These are phyloP conservation scores for Neurospora intermedia DNA, from an alignment of 495 filamentous ascomycete species.

Conservation along the genomic window DNA sequence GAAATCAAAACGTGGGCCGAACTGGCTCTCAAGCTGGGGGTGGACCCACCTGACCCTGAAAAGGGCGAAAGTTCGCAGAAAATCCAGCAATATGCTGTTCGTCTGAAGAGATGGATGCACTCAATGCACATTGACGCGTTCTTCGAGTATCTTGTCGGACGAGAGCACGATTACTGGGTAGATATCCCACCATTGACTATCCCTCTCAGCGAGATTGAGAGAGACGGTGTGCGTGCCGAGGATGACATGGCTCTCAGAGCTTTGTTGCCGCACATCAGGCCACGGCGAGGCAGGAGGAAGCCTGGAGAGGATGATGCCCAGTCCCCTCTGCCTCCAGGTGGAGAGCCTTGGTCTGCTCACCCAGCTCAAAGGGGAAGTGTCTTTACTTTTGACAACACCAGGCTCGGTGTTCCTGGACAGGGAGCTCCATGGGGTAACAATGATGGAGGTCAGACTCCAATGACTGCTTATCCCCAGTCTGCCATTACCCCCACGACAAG, in stretches of 20 bases:
- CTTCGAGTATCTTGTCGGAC: conserved; percentile 80
- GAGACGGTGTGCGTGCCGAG: conserved; percentile 81
- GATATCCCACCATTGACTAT: conserved; percentile 63
- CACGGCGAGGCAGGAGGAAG: conserved; percentile 77
- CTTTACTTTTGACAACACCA: conserved; percentile 24
- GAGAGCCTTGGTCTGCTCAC: conserved; percentile 39
- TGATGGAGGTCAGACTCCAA: conserved; percentile 42
- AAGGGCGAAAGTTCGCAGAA: conserved; percentile 94
- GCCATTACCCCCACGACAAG: conserved; percentile 17
- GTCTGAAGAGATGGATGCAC: conserved; percentile 96
- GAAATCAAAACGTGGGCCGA: conserved; percentile 97
- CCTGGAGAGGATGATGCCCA: conserved; percentile 59
- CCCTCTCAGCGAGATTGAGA: conserved; percentile 46
- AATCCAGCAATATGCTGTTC: conserved; percentile 92
- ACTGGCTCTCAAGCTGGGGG: conserved; percentile 77
- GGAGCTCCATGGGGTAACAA: conserved; percentile 19
- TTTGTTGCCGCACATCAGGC: conserved; percentile 79
- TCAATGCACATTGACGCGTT: conserved; percentile 97
- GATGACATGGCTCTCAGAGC: conserved; percentile 89
- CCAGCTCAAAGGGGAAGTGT: conserved; percentile 28
- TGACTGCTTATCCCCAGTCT: conserved; percentile 22
- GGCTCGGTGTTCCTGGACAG: conserved; percentile 10
- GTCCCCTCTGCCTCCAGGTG: conserved; percentile 46
- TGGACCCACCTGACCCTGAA: conserved; percentile 72
- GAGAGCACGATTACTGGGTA: conserved; percentile 73